These are phyloP conservation scores for Claviceps maximensis DNA, from an alignment of 2,329 filamentous ascomycete species.

Conservation along the genomic window DNA sequence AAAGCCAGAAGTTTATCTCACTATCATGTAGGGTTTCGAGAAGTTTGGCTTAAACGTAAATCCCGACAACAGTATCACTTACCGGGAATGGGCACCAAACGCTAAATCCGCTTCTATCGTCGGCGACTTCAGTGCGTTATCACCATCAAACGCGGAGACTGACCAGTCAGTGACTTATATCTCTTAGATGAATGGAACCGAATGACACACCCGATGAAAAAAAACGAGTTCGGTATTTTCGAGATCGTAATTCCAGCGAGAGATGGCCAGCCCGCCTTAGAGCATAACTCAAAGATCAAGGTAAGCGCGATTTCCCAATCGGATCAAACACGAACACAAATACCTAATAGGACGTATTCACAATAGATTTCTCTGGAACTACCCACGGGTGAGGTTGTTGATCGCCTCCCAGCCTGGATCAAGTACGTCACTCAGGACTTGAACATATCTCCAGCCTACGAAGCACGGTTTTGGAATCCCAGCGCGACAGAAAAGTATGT, in stretches of 20 bases:
- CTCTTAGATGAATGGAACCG: slow-evolving; percentile 69
- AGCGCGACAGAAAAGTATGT: slow-evolving; percentile 61
- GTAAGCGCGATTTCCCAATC: slow-evolving; percentile 30
- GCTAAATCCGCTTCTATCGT: slow-evolving; percentile 73
- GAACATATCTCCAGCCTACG: slow-evolving; percentile 78
- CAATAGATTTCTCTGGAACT: slow-evolving; percentile 68
- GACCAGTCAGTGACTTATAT: slow-evolving; percentile 14
- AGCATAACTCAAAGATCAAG: slow-evolving; percentile 94
- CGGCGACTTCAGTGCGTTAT: slow-evolving; percentile 75
- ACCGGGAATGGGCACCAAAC: slow-evolving; percentile 94
- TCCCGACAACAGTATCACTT: slow-evolving; percentile 71
- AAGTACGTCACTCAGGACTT: slow-evolving; percentile 93
- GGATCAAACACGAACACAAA: not conserved
- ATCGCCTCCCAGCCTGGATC: slow-evolving; percentile 92
- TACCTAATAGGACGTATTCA: not conserved
- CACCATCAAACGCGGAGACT: not conserved
- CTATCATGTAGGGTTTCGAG: slow-evolving; percentile 57
- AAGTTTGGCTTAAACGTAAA: slow-evolving; percentile 75
- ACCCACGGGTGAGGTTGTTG: slow-evolving; percentile 65
- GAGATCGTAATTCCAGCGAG: slow-evolving; percentile 64
- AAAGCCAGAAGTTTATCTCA: not conserved
- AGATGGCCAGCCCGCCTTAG: slow-evolving; percentile 63
- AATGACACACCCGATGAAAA: slow-evolving; percentile 74
- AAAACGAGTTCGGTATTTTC: slow-evolving; percentile 74
- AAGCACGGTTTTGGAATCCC: slow-evolving; percentile 95